A percentile compares a stretch with the other conserved stretches of the same genome.
Conservation (phyloP, 352 stramenopile species). For the Blastocystis sp. region DNA sequence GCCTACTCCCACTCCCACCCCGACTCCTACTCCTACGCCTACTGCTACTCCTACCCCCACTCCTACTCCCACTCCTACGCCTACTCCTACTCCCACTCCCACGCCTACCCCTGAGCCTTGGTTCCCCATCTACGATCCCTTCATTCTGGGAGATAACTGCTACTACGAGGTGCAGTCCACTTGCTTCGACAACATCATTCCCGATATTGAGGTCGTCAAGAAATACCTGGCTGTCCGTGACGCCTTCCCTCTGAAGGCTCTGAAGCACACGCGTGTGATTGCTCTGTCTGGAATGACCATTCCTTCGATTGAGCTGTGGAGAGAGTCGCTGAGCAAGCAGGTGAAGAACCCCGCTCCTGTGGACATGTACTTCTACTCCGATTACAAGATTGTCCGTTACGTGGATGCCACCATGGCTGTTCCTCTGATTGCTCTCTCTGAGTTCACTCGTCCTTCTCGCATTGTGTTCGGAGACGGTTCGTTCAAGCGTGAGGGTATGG, state of each 20-base stretch:
- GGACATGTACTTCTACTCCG: neutral
- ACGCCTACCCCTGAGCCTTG: neutral
- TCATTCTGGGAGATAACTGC: neutral
- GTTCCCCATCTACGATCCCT: neutral
- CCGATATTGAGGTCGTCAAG: neutral
- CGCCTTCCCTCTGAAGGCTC: neutral
- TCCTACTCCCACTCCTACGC: too few species aligned
- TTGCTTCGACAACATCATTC: neutral
- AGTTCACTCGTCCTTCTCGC: neutral
- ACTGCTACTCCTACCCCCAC: neutral
- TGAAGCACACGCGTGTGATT: neutral
- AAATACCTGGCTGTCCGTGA: neutral
- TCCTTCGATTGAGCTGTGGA: neutral
- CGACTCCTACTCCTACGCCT: neutral
- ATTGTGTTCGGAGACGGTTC: neutral
- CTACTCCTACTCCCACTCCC: neutral
- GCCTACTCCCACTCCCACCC: neutral
- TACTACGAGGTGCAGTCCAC: neutral
- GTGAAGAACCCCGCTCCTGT: neutral
- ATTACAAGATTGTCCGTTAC: neutral
- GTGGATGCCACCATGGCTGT: neutral
- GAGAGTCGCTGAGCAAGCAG: neutral
- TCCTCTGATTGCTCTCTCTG: neutral
- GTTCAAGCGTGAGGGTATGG: neutral
- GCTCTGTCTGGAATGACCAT: neutral